These are phyloP conservation scores for Backusella australiensis DNA, from an alignment of 192 early-diverging fungal species.

Conservation along the genomic window DNA sequence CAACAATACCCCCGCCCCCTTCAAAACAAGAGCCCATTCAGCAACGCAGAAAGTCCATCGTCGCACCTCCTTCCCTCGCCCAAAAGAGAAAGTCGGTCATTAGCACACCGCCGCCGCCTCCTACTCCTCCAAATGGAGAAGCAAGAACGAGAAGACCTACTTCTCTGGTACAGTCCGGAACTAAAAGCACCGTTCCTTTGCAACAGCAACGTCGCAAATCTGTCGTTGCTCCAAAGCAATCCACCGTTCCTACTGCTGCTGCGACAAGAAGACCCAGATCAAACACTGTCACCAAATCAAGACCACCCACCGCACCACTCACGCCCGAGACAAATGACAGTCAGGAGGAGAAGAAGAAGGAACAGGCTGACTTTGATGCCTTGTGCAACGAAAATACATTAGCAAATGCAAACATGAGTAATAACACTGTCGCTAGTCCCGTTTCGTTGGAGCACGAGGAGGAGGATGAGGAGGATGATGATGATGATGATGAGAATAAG, in stretches of 20 bases:
- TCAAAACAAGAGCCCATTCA: not conserved
- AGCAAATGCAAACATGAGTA: conserved; percentile 6
- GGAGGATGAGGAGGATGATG: conserved; percentile 33
- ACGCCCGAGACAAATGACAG: conserved; percentile 27
- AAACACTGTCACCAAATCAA: conserved; percentile 13
- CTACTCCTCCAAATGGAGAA: not conserved
- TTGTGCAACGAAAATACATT: conserved; percentile 30
- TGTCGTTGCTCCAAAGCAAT: conserved; percentile 5
- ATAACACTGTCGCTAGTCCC: not conserved
- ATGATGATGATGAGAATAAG: conserved; percentile 17
- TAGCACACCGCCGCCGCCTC: not conserved
- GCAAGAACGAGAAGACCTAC: not conserved
- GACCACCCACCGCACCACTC: not conserved
- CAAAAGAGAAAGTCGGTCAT: conserved; percentile 4
- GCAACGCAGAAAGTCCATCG: conserved; percentile 7
- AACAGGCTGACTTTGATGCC: conserved; percentile 33
- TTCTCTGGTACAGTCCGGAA: not conserved
- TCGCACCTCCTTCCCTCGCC: not conserved
- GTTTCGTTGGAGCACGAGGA: conserved; percentile 22
- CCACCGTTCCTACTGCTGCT: not conserved
- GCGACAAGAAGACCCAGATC: conserved; percentile 13
- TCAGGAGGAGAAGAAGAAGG: conserved; percentile 18
- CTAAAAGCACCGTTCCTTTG: not conserved
- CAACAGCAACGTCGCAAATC: conserved; percentile 4
- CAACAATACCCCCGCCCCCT: not conserved